Evolutionary conservation across 257 asterid genomes (phyloP).

Genomic region (Ilex aquifolium): DNA sequence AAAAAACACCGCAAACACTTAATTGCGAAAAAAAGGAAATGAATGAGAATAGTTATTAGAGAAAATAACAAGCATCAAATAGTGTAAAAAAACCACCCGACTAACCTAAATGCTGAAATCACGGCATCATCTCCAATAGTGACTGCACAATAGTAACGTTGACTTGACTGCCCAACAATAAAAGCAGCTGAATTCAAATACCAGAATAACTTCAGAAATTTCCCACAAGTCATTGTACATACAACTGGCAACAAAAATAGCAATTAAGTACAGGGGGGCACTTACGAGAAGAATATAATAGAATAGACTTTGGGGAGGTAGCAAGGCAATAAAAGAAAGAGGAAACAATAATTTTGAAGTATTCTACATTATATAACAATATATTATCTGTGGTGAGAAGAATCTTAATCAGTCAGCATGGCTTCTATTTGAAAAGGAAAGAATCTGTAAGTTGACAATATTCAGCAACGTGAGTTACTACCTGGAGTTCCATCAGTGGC

Average conservation of each 20-base stretch:
- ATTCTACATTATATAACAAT: no score
- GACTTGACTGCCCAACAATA: slow-evolving; percentile 96
- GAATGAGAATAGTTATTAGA: not conserved
- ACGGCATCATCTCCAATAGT: slow-evolving; percentile 87
- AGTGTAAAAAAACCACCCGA: slow-evolving; percentile 19
- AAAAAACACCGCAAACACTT: not conserved
- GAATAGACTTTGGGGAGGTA: slow-evolving; percentile 1
- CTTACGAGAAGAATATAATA: no score
- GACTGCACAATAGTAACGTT: slow-evolving; percentile 80
- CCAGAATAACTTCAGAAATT: slow-evolving; percentile 59
- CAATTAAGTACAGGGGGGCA: not conserved
- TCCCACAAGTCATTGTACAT: slow-evolving; percentile 21
- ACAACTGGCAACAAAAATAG: slow-evolving; percentile 5
- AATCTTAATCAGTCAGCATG: not conserved
- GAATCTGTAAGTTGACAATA: not conserved
- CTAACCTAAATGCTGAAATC: slow-evolving; percentile 89
- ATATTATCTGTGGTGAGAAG: no score
- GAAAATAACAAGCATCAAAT: slow-evolving; percentile 15
- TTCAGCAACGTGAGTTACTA: slow-evolving; percentile 14
- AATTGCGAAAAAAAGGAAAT: not conserved
- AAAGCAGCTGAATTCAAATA: slow-evolving; percentile 88
- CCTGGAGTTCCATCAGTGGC: slow-evolving; percentile 92
- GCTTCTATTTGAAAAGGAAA: not conserved
- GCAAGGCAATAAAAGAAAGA: slow-evolving; percentile 5
- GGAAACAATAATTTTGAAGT: not conserved